Percentiles rank a stretch among this genome's conserved stretches.
These are phyloP conservation scores for Colletotrichum noveboracense DNA, from an alignment of 2,329 filamentous ascomycete genomes.

Conservation along the genomic window DNA sequence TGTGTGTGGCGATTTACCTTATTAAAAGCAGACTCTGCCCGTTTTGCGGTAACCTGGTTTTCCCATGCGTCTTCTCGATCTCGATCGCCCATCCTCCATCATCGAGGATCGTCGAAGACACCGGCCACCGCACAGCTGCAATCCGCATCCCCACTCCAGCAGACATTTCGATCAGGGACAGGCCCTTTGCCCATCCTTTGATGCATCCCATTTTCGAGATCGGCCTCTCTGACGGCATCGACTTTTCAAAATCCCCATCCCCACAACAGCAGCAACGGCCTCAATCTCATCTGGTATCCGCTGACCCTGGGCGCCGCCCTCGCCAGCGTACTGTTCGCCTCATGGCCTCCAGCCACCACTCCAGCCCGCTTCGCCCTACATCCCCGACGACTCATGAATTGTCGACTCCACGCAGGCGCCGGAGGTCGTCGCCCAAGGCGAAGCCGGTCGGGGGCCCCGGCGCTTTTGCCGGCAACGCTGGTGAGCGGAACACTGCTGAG, in stretches of 20 bases:
- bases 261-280: not conserved
- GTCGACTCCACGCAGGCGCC: not conserved
- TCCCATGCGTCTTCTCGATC: not conserved
- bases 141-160: not conserved
- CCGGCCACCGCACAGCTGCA: not conserved
- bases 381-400: not conserved
- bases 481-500: fast-evolving
- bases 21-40: not conserved
- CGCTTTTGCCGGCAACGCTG: fast-evolving
- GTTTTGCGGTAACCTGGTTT: not conserved
- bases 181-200: not conserved
- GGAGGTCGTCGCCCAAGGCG: not conserved
- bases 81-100: not conserved
- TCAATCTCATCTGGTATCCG: not conserved
- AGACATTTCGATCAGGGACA: not conserved
- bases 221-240: not conserved
- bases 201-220: not conserved
- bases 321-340: not conserved
- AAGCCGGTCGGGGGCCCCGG: not conserved
- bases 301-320: not conserved
- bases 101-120: not conserved
- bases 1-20: not conserved
- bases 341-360: not conserved
- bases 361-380: not conserved
- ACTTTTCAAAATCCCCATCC: not conserved